Conservation (phyloP, 2,329 filamentous ascomycete species). For the Fusarium concolor region DNA sequence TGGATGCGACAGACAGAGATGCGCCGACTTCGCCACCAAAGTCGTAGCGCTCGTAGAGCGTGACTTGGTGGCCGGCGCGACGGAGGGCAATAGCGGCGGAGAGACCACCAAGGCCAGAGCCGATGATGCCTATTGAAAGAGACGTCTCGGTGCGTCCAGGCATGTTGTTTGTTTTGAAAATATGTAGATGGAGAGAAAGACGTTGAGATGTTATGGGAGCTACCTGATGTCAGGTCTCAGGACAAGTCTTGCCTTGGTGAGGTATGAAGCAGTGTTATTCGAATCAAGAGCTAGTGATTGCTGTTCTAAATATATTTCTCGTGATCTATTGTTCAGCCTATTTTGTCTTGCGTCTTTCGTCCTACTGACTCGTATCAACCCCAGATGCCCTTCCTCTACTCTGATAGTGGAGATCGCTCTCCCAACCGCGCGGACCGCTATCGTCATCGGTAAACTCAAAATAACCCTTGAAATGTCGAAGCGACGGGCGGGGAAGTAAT, state of each 20-base stretch:
- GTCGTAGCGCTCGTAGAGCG: slow-evolving; percentile 66
- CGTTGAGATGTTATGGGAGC: too few species aligned
- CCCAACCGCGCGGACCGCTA: slow-evolving; percentile 21
- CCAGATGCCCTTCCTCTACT: background rate
- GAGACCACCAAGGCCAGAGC: slow-evolving; percentile 64
- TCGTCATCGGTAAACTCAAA: background rate
- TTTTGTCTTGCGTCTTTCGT: too few species aligned
- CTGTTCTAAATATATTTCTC: background rate
- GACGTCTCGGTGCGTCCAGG: slow-evolving; percentile 17
- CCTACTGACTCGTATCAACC: too few species aligned
- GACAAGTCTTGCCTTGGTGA: too few species aligned
- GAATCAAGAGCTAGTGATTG: background rate
- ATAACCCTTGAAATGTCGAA: background rate
- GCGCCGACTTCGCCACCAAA: slow-evolving; percentile 73
- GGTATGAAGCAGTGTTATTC: background rate
- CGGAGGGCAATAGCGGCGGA: slow-evolving; percentile 64
- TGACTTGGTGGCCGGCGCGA: slow-evolving; percentile 62
- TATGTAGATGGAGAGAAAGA: too few species aligned
- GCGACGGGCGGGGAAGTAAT: slow-evolving; percentile 9
- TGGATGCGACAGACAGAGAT: slow-evolving; percentile 71
- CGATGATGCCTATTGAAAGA: slow-evolving; percentile 46
- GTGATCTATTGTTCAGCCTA: background rate
- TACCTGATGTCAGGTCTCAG: background rate
- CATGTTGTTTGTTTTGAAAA: background rate
- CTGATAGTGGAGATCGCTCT: background rate